Conservation (phyloP, 768 basidiomycete genomes). For the Phylloporus sp. region DNA sequence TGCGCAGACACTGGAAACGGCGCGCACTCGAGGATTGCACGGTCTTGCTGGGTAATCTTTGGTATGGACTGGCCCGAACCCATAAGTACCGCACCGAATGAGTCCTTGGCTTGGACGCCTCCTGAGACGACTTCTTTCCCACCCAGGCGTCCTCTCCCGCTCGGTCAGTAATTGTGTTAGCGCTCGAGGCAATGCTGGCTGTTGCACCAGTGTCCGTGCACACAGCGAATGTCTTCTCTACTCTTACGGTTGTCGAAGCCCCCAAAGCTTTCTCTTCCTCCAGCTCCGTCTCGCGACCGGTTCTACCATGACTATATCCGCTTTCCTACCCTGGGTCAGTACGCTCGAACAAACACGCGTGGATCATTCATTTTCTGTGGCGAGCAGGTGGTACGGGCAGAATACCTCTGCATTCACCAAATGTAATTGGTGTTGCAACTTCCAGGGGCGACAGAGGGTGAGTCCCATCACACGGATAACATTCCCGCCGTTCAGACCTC, state of each 20-base stretch:
- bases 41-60: conserved; percentile 90
- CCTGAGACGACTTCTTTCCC: too few relatives aligned
- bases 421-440: conserved; percentile 69
- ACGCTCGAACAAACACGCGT: conserved; percentile 1
- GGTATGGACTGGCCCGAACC: conserved; percentile 70
- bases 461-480: conserved; percentile 7
- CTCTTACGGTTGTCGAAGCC: conserved; percentile 20
- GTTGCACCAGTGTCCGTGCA: conserved; percentile 20
- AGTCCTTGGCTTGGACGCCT: conserved; percentile 4
- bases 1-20: conserved; percentile 12
- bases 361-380: conserved; percentile 5
- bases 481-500: conserved; percentile 6
- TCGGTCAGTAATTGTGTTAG: conserved; percentile 9
- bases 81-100: conserved; percentile 37
- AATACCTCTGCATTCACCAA: conserved; percentile 68
- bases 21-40: conserved; percentile 91
- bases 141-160: conserved; percentile 9
- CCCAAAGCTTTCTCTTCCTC: conserved; percentile 6
- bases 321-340: conserved; percentile 42
- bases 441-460: conserved; percentile 75
- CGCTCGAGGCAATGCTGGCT: conserved; percentile 31
- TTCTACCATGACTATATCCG: conserved; percentile 70
- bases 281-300: conserved; percentile 20
- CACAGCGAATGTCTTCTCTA: conserved; percentile 27
- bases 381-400: conserved; percentile 55